A percentile compares a stretch with the other conserved stretches of the same genome.
These are phyloP conservation scores for Debaryomyces coudertii DNA, from an alignment of 1,139 yeast genomes.

Conservation along the genomic window DNA sequence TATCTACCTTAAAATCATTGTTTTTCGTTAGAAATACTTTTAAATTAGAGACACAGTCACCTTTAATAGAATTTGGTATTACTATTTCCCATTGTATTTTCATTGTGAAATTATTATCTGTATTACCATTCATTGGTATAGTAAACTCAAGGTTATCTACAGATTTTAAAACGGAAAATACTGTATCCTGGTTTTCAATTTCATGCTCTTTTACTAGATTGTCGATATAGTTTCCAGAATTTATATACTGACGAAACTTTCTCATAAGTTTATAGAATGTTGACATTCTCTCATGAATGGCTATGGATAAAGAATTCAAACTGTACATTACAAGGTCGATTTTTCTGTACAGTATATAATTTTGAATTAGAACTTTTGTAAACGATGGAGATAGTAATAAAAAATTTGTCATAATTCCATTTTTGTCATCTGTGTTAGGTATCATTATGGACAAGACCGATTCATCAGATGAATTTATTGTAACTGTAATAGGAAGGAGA, in stretches of 20 bases:
- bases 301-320: slow-evolving; percentile 33
- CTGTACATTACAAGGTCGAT: slow-evolving; percentile 35
- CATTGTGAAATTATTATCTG: slow-evolving; percentile 10
- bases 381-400: slow-evolving; percentile 29
- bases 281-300: slow-evolving; percentile 27
- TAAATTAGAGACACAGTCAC: slow-evolving; percentile 32
- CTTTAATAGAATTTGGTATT: slow-evolving; percentile 26
- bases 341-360: slow-evolving; percentile 32
- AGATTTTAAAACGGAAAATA: slow-evolving; percentile 25
- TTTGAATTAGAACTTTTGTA: slow-evolving; percentile 19
- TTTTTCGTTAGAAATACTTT: slow-evolving; percentile 17
- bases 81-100: slow-evolving; percentile 34
- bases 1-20: slow-evolving; percentile 2
- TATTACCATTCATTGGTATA: slow-evolving; percentile 13
- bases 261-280: slow-evolving; percentile 24
- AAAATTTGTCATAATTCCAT: slow-evolving; percentile 14
- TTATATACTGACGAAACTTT: slow-evolving; percentile 18
- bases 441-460: slow-evolving; percentile 19
- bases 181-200: background rate
- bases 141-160: slow-evolving; percentile 23
- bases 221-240: slow-evolving; percentile 8
- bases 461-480: slow-evolving; percentile 22
- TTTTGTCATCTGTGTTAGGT: slow-evolving; percentile 9
- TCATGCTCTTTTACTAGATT: slow-evolving; percentile 10
- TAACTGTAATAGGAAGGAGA: slow-evolving; percentile 23